Base-by-base conservation (phyloP, 1,284 basidiomycete species). In the Mycena citricolor region DNA sequence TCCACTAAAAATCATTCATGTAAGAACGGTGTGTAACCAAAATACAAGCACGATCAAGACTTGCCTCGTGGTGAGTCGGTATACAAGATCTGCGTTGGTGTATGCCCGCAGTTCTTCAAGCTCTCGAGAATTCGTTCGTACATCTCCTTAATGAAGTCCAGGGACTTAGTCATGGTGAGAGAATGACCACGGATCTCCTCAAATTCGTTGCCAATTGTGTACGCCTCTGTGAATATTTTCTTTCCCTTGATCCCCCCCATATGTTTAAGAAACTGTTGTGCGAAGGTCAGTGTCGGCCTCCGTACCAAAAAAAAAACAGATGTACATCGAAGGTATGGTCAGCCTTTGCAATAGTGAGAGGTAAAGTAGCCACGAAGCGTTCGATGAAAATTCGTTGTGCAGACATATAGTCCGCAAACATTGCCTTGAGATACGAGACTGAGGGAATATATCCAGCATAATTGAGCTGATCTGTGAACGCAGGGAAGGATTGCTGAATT, bases 241-340 rank as follows among this genome's bases (percentile, higher is more conserved):
- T 49, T 43, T n/a, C 43, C 42, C 21, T 45, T 49, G 6, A 49
- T 4, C 14, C 43, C 30, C 13, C 47, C 42, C 32, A 45, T 49
- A 32, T 50, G 20, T 13, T 50, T 46, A 7, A 46, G 37, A 12
- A 45, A 11, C 32, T 21, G 20, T 20, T 36, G 33, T 34, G 28
- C 24, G 28, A 32, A 34, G 24, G 20, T 16, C 11, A 29, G 29
- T 10, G 35, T 23, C 23, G 16, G 34, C 26, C 34, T 5, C 16
- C 26, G 4, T 24, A 21, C n/a, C 26, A 24, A n/a, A 28, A 39
- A 13, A 17, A n/a, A 14, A 30, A 42, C 24, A 11, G 13, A 49
- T 47, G 34, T 10, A 47, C 45, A 32, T 42, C 28, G 16, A 43
- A 47, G 7, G 34, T 47, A 38, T 47, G 45, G 21, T 47, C 45